Conservation (phyloP, 2,329 filamentous ascomycete species). For the Cytospora chrysosperma region DNA sequence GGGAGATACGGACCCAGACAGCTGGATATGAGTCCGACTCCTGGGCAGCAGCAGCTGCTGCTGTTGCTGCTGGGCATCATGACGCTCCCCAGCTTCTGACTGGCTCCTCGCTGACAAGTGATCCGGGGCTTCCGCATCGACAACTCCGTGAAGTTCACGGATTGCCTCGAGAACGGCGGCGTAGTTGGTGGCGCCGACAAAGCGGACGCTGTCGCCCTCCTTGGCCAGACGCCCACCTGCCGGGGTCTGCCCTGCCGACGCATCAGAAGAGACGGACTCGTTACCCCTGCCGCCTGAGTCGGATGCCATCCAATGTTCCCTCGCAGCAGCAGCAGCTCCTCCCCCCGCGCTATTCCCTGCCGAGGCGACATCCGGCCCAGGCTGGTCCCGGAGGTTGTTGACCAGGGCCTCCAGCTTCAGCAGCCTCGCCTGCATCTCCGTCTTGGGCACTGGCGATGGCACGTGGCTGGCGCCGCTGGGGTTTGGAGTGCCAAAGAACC, state of each 20-base stretch:
- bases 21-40: constrained; percentile 23
- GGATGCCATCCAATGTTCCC: neutral
- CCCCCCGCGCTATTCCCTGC: neutral
- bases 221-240: constrained; percentile 16
- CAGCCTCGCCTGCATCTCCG: constrained; percentile 41
- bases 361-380: neutral
- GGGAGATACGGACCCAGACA: constrained; percentile 32
- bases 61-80: neutral
- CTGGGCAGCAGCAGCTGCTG: too few species aligned
- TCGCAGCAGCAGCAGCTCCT: too few species aligned
- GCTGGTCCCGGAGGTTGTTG: constrained; percentile 33
- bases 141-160: constrained; percentile 40
- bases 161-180: constrained; percentile 43
- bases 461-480: neutral
- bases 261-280: neutral
- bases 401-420: constrained; percentile 44
- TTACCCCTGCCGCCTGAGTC: neutral
- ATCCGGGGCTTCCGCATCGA: constrained; percentile 27
- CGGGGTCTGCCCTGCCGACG: constrained; percentile 14
- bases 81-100: neutral
- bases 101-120: constrained; percentile 11
- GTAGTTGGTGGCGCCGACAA: constrained; percentile 42
- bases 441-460: constrained; percentile 24
- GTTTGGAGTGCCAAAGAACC: constrained; percentile 30
- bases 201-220: constrained; percentile 27